Evolutionary conservation across 371 early-diverging fungal species (phyloP), one percentile per base, ranked within the genome.

Genomic region (Lichtheimia ornata): DNA sequence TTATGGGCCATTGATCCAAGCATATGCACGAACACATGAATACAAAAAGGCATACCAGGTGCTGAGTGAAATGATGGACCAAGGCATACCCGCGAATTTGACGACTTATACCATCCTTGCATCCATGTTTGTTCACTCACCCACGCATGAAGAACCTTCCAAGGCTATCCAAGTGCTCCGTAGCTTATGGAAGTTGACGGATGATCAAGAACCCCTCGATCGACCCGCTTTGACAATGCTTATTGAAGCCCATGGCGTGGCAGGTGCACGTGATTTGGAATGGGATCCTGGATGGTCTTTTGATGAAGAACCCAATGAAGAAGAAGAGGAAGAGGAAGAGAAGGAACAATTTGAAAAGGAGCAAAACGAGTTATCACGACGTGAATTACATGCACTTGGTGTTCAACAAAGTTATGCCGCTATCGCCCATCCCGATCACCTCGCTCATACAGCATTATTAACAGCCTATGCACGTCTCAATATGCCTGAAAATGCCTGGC

Each of bases 81-180:
- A 61, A 41, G 64, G 67, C 2, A 56, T 79, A 11, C 50, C 59
- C 7, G 68, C 72, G 12, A 72, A 76, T 61, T 5, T 74, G 14
- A 58, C 59, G 14, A 71, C 65, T 43, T 76, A 76, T 52, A 79
- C 76, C 15, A 71, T 72, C 25, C 62, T 76, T 22, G 76, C 76
- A 6, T 62, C 64, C 22, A 71, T 72, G 53, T 72, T 76, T 59
- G 53, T 63, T 47, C 55, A 65, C 5, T 71, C 72, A 3, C 65
- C 66, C 11, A 53, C 52, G 1, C 51, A 47, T 18, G 73, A 63
- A 6, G 61, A 68, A 14, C 58, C 61, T 22, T 53, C 58, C 14
- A 55, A 61, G 15, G 73, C 76, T 0, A 73, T 73, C 43, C 59
- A 70, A 17, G 41, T 52, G 15, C 47, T 66, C 22, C 50, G 11